Conservation (phyloP, 306 rosid species). For the Mucuna pruriens region DNA sequence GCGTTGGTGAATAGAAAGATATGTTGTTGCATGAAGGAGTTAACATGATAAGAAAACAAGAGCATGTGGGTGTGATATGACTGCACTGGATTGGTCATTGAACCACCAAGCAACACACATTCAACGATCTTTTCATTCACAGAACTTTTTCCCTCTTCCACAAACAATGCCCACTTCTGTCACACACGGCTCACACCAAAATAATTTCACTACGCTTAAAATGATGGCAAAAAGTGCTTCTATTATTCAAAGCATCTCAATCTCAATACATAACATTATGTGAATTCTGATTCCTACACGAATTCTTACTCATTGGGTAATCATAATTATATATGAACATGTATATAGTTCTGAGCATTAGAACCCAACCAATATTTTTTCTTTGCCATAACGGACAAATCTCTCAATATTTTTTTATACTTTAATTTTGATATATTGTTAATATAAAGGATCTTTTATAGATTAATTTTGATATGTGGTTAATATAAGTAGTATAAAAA, state of each 20-base stretch:
- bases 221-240: neutral
- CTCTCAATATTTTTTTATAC: too few relatives aligned
- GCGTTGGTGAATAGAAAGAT: neutral
- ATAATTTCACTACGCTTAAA: neutral
- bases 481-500: too few relatives aligned
- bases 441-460: too few relatives aligned
- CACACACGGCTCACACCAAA: neutral
- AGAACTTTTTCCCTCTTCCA: constrained; percentile 3
- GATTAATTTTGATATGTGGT: too few relatives aligned
- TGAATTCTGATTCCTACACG: neutral
- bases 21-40: neutral
- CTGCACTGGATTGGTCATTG: neutral
- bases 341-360: neutral
- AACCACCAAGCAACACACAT: constrained; percentile 11
- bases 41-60: neutral
- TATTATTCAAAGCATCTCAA: neutral
- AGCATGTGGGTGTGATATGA: constrained; percentile 19
- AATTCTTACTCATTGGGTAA: neutral
- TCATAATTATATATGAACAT: neutral
- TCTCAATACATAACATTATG: neutral
- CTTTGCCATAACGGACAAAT: neutral
- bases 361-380: neutral
- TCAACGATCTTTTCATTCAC: constrained; percentile 11
- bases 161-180: constrained; percentile 4
- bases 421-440: too few relatives aligned